Percentiles rank a stretch among this genome's conserved stretches.
These are phyloP conservation scores for Dalbergia cultrata DNA, from an alignment of 306 rosid species.

Conservation along the genomic window DNA sequence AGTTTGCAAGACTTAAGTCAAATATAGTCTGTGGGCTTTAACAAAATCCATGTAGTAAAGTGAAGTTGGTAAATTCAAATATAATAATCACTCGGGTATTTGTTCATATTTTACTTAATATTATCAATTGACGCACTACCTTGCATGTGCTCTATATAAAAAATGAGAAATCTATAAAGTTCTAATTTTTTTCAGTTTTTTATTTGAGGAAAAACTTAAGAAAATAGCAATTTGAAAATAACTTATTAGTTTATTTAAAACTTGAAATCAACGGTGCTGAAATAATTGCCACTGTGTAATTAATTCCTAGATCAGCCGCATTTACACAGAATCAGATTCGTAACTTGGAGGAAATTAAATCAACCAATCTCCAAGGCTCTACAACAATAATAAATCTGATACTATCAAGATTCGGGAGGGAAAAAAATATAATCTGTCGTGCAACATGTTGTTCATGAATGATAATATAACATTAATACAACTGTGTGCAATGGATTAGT, in stretches of 20 bases:
- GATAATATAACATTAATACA: background rate
- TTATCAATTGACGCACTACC: background rate
- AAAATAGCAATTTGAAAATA: too few species aligned
- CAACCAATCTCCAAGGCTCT: background rate
- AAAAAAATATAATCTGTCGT: background rate
- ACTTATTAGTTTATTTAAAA: background rate
- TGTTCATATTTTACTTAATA: background rate
- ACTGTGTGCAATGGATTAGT: background rate
- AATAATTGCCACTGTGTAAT: background rate
- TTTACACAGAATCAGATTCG: background rate
- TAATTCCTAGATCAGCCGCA: background rate
- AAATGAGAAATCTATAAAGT: background rate
- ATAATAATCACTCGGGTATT: too few species aligned
- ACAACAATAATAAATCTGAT: background rate
- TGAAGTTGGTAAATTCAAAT: too few species aligned
- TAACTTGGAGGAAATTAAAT: background rate
- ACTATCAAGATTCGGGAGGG: background rate
- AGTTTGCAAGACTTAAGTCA: too few species aligned
- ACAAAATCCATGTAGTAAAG: too few species aligned
- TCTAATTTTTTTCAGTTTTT: background rate
- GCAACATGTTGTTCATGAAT: background rate
- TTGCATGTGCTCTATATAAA: background rate
- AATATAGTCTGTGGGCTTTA: too few species aligned
- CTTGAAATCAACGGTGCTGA: background rate
- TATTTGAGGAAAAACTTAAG: background rate